A percentile compares a stretch with the other conserved stretches of the same genome.
phyloP scores from a whole-genome alignment of 352 stramenopile genomes.

The Peronospora tabacina region DNA sequence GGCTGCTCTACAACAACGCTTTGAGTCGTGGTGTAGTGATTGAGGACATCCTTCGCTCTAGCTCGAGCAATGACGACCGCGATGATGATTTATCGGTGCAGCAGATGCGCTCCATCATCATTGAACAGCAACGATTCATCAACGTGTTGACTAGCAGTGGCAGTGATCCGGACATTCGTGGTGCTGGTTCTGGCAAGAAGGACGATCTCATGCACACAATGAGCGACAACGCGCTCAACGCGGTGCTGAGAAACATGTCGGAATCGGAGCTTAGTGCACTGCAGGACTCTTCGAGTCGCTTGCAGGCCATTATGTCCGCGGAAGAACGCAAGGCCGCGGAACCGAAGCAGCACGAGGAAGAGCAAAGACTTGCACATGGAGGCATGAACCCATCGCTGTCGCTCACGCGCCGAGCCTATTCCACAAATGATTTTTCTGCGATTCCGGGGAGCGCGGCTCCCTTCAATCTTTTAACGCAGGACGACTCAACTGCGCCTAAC shows the following conservation, averaged over 20 bases:
- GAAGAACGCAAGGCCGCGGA: constrained; percentile 34
- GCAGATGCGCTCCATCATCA: constrained; percentile 72
- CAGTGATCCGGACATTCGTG: constrained; percentile 48
- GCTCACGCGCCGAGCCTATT: constrained; percentile 50
- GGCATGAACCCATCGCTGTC: constrained; percentile 37
- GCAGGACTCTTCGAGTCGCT: constrained; percentile 49
- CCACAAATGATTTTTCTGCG: constrained; percentile 50
- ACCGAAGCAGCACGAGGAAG: constrained; percentile 26
- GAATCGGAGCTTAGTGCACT: constrained; percentile 58
- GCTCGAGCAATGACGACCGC: constrained; percentile 55
- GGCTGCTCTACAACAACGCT: constrained; percentile 96
- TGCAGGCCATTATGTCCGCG: constrained; percentile 57
- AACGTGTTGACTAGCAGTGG: constrained; percentile 46
- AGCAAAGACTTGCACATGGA: constrained; percentile 21
- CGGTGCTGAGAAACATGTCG: constrained; percentile 54
- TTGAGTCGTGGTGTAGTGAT: constrained; percentile 94
- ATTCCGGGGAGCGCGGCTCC: constrained; percentile 22
- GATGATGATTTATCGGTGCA: constrained; percentile 64
- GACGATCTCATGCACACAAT: constrained; percentile 56
- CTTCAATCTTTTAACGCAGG: constrained; percentile 10
- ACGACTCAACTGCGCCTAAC: constrained; percentile 4
- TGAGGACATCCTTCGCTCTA: constrained; percentile 90
- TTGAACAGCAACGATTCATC: constrained; percentile 75
- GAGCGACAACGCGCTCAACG: constrained; percentile 60
- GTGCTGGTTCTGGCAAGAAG: constrained; percentile 21